A percentile compares a stretch with the other conserved stretches of the same genome.
These are phyloP conservation scores for Flaveria brownii DNA, from an alignment of 129 eudicot species.

Conservation along the genomic window DNA sequence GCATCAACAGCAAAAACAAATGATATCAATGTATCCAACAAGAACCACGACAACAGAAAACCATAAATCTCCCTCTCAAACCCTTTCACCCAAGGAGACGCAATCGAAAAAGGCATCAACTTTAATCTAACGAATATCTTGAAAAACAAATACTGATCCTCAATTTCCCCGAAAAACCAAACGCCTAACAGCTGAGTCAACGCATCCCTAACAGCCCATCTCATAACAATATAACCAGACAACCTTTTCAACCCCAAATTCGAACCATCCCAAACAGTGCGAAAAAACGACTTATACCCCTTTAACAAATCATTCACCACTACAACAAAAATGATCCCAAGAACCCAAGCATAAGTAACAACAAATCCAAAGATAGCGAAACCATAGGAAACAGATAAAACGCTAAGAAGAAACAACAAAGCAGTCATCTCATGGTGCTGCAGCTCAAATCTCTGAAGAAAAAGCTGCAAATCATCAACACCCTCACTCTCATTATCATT, in stretches of 20 bases:
- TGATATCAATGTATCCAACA: conserved; percentile 65
- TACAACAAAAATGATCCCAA: conserved; percentile 67
- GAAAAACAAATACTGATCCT: conserved; percentile 87
- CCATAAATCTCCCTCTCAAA: conserved; percentile 67
- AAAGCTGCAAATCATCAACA: conserved; percentile 50
- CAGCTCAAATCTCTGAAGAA: conserved; percentile 65
- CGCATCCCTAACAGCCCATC: conserved; percentile 95
- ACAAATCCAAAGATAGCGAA: conserved; percentile 77
- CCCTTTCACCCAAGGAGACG: conserved; percentile 67
- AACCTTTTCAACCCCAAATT: conserved; percentile 71
- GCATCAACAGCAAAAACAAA: conserved; percentile 82
- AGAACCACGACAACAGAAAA: conserved; percentile 70
- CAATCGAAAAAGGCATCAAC: conserved; percentile 87
- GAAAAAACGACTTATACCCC: conserved; percentile 51
- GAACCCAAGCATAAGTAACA: conserved; percentile 83
- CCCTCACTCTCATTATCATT: conserved; percentile 29
- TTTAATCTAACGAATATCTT: conserved; percentile 90
- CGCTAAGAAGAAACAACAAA: conserved; percentile 57
- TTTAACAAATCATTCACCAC: conserved; percentile 71
- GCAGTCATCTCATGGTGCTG: conserved; percentile 69
- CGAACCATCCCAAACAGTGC: conserved; percentile 80
- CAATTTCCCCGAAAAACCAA: conserved; percentile 85
- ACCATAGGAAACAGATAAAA: conserved; percentile 76
- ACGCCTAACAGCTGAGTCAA: conserved; percentile 79
- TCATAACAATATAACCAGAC: conserved; percentile 78